Evolutionary conservation across 208 protist genomes (phyloP).

Genomic region (Trypanosoma vivax): DNA sequence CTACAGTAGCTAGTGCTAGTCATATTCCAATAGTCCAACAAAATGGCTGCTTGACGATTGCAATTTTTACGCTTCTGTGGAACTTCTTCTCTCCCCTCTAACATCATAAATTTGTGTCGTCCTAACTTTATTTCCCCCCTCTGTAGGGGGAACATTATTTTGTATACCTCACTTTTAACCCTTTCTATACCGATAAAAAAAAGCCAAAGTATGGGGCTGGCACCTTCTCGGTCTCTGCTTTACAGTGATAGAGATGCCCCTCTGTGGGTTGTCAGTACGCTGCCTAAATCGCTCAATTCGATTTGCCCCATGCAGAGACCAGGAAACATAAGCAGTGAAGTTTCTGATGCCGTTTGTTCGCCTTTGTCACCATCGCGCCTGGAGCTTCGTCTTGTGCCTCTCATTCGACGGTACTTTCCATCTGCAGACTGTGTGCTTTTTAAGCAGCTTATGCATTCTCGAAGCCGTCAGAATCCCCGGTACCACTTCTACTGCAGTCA

Average conservation of each 20-base stretch:
- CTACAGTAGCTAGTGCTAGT: no score
- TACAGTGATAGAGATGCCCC: slow-evolving; percentile 1
- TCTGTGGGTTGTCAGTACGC: slow-evolving; percentile 14
- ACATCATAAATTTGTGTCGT: no score
- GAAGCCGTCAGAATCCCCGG: slow-evolving; percentile 32
- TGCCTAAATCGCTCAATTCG: not conserved
- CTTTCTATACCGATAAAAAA: no score
- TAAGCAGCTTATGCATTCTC: slow-evolving; percentile 35
- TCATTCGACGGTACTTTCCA: slow-evolving; percentile 42
- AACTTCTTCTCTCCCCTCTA: no score
- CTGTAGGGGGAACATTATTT: no score
- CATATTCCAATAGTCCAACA: no score
- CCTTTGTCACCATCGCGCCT: slow-evolving; percentile 11
- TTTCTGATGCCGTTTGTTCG: not conserved
- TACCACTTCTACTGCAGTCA: slow-evolving; percentile 47
- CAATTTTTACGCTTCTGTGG: no score
- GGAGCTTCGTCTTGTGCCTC: slow-evolving; percentile 40
- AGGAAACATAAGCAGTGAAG: not conserved
- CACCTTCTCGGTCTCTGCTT: not conserved
- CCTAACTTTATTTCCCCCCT: no score
- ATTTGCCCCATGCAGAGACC: not conserved
- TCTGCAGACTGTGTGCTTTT: slow-evolving; percentile 34
- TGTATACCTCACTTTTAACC: no score
- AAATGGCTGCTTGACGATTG: no score
- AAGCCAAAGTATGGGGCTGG: slow-evolving; percentile 9